Evolutionary conservation across 2,329 filamentous ascomycete species (phyloP), one percentile per base, ranked within the genome.

Genomic region (Diaporthe velutina): DNA sequence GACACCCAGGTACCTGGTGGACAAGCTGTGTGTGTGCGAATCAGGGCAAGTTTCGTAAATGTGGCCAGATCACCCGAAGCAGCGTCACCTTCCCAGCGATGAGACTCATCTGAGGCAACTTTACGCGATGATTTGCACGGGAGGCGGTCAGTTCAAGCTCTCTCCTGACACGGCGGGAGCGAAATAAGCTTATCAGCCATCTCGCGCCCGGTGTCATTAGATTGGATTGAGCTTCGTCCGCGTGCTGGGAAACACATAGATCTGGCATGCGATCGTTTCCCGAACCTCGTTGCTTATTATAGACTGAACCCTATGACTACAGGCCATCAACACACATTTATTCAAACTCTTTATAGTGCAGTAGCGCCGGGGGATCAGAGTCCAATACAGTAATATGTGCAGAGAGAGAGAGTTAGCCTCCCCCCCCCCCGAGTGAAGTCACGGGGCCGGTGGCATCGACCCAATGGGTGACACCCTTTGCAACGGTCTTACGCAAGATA

Each of bases 131-230:
- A 60, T 58, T 48, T 35, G 61, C 61, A 30, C 33, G 54, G 71
- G 38, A 35, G 40, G 40, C 38, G 61, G 52, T 54, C 58, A 71
- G 60, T 17, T 30, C 57, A 70, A 70, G 61, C 66, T 68, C 61
- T 35, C 19, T 42, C 52, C 42, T 73, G 64, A 73, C 61, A 68
- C 60, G 17, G 58, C 61, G 54, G 64, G 64, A 61, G 33, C 35
- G 33, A 64, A 71, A 66, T 74, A 74, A 74, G 73, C 73, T 74
- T 74, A 74, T 66, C 22, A 58, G 33, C 57, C 55, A 71, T 58
- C 19, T 30, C 42, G 30, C n/a, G 33, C n/a, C 48, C 45, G 38
- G 50, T 19, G 30, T 19, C 17, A 33, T 25, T 30, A 35, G 33
- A 60, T 52, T 48, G 60, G 60, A 30, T 66, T 40, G 45, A 50